phyloP scores from a whole-genome alignment of 768 basidiomycete species.

The Leccinum fibrillosum region DNA sequence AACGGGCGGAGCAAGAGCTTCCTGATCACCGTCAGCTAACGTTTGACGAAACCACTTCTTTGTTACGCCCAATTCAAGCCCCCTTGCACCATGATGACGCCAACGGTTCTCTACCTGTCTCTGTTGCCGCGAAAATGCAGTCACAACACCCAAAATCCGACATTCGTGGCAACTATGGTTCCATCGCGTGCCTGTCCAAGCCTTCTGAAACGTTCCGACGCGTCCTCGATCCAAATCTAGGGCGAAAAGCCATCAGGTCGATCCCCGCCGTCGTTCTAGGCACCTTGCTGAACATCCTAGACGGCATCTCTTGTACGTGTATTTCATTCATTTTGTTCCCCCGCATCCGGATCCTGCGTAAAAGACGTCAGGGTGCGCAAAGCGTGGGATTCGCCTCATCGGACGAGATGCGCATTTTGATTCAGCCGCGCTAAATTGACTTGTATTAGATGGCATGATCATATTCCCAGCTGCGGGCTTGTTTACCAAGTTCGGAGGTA shows the following conservation, averaged over 20 bases:
- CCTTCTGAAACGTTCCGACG: conserved; percentile 6
- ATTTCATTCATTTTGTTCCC: not conserved
- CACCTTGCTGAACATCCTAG: conserved; percentile 82
- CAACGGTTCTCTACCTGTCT: not conserved
- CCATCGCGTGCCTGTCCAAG: conserved; percentile 5
- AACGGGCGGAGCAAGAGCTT: not conserved
- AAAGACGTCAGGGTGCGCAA: conserved; percentile 3
- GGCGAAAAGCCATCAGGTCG: conserved; percentile 32
- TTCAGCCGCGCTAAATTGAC: conserved; percentile 6
- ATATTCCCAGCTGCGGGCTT: conserved; percentile 84
- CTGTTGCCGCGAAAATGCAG: conserved; percentile 2
- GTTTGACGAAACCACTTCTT: conserved; percentile 18
- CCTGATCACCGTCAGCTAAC: not conserved
- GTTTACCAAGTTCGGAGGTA: conserved; percentile 77
- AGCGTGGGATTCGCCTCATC: not conserved
- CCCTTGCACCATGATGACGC: not conserved
- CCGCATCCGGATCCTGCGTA: conserved; percentile 3
- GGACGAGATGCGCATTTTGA: not conserved
- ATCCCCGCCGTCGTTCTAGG: conserved; percentile 88
- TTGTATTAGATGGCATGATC: conserved; percentile 81
- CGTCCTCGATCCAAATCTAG: conserved; percentile 18
- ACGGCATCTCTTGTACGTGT: conserved; percentile 84
- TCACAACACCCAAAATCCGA: conserved; percentile 7
- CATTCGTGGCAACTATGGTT: conserved; percentile 6
- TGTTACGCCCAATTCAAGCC: conserved; percentile 15